These are phyloP conservation scores for Trichosporon sp. DNA, from an alignment of 1,284 basidiomycete genomes.

Conservation along the genomic window DNA sequence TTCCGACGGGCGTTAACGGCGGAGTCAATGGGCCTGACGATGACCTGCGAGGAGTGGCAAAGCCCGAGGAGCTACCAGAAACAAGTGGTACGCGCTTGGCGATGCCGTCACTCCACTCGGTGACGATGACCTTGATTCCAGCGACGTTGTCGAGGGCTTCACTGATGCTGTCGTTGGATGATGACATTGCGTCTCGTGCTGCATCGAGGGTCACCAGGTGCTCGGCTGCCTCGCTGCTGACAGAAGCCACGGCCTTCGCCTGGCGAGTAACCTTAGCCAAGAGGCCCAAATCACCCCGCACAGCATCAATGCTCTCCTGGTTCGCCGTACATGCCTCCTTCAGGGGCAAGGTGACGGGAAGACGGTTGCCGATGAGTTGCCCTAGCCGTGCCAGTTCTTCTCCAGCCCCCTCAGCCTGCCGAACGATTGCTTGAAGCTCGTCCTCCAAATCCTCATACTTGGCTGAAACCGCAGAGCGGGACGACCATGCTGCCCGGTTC, in stretches of 20 bases:
- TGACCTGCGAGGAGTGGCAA: background rate
- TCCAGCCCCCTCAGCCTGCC: background rate
- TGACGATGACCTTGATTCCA: conserved; percentile 14
- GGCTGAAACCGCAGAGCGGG: background rate
- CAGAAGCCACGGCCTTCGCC: conserved; percentile 21
- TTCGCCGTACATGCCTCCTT: background rate
- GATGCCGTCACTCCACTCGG: conserved; percentile 27
- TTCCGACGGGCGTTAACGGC: conserved; percentile 27
- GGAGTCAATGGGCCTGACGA: conserved; percentile 28
- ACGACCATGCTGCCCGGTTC: conserved; percentile 28
- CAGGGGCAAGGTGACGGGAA: background rate
- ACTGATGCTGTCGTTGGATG: background rate
- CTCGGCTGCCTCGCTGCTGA: conserved; percentile 31
- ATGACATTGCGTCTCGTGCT: conserved; percentile 29
- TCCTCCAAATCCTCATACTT: background rate
- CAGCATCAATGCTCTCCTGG: background rate
- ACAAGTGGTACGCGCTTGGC: conserved; percentile 24
- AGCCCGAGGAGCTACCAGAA: conserved; percentile 4
- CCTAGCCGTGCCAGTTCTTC: background rate
- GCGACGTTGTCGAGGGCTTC: background rate
- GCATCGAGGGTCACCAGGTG: conserved; percentile 36
- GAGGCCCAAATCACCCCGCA: conserved; percentile 22
- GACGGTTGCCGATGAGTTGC: background rate
- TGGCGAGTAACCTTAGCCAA: conserved; percentile 29
- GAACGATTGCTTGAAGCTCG: conserved; percentile 11